phyloP scores from a whole-genome alignment of 2,329 filamentous ascomycete species.

The Sporothrix pseudoabietina region DNA sequence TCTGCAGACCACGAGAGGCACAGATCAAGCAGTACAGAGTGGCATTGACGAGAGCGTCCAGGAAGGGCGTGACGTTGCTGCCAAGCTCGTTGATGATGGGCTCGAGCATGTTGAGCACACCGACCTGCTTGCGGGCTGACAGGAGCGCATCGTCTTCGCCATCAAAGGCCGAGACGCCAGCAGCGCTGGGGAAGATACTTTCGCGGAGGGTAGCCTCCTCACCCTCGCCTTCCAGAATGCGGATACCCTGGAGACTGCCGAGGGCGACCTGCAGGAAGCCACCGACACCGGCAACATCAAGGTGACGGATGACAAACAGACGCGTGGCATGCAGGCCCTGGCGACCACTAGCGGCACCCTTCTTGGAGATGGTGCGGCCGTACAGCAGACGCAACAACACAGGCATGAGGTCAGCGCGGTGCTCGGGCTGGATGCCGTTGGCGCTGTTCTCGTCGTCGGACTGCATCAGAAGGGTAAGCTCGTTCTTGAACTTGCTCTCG shows the following conservation, averaged over 20 bases:
- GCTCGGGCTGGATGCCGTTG: slow-evolving; percentile 68
- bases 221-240: slow-evolving; percentile 51
- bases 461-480: slow-evolving; percentile 85
- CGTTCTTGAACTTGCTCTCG: slow-evolving; percentile 88
- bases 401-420: slow-evolving; percentile 76
- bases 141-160: slow-evolving; percentile 46
- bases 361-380: slow-evolving; percentile 82
- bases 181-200: slow-evolving; percentile 51
- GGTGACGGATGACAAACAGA: slow-evolving; percentile 76
- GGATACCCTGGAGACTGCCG: slow-evolving; percentile 65
- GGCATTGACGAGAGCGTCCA: slow-evolving; percentile 70
- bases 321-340: slow-evolving; percentile 80
- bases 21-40: slow-evolving; percentile 79
- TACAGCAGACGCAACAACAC: slow-evolving; percentile 86
- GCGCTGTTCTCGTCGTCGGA: slow-evolving; percentile 29
- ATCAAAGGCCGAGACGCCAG: not conserved
- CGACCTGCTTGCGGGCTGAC: slow-evolving; percentile 76
- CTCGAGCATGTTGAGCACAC: slow-evolving; percentile 88
- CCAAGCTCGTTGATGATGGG: slow-evolving; percentile 85
- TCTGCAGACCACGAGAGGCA: slow-evolving; percentile 60
- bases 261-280: slow-evolving; percentile 82
- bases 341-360: slow-evolving; percentile 73
- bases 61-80: slow-evolving; percentile 68
- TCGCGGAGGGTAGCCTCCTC: slow-evolving; percentile 48
- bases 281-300: slow-evolving; percentile 73